Base-by-base conservation (phyloP, 768 basidiomycete genomes). In the Kwoniella europaea region DNA sequence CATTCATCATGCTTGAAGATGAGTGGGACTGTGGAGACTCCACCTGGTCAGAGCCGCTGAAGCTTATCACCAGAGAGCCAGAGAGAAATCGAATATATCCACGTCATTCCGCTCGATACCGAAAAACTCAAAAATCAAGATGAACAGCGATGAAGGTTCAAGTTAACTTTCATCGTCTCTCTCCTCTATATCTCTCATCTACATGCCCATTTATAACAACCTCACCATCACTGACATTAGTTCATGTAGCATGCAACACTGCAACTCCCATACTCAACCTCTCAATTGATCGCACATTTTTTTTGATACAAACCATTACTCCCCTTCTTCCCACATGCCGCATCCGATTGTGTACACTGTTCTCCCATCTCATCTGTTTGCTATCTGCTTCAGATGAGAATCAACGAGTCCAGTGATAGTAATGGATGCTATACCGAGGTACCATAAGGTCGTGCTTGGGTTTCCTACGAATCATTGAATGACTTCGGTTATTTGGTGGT, bases 401-500 rank as follows among this genome's bases (percentile, higher is more conserved):
- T 54, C 68, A 46, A 74, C 70, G 74, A 73, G 69, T 71, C 68
- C 78, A 79, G 78, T 71, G 75, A 79, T 72, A 71, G 72, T 69
- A 79, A 75, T 63, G 69, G 72, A 77, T 79, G 78, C 78, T 68
- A 79, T 55, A 79, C 58, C 71, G 71, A 79, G 64, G 75, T 67
- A 68, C 65, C 69, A 69, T 70, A 56, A 20, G 73, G 67, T 73
- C 75, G 75, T 62, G 67, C 68, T 75, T 55, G 44, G 20, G 22
- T 62, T 55, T 50, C 60, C 60, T 15, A 55, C 60, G 10, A 18
- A n/a, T n/a, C 41, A 24, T 27, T 24, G 46, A 41, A 42, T 3
- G 43, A 29, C 58, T 60, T 60, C 58, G 57, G 22, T 57, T 46
- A 13, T 42, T 18, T 16, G 52, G 35, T 58, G 24, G 56, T 41